Evolutionary conservation across 2,329 filamentous ascomycete species (phyloP).

Genomic region (Annulohypoxylon truncatum): DNA sequence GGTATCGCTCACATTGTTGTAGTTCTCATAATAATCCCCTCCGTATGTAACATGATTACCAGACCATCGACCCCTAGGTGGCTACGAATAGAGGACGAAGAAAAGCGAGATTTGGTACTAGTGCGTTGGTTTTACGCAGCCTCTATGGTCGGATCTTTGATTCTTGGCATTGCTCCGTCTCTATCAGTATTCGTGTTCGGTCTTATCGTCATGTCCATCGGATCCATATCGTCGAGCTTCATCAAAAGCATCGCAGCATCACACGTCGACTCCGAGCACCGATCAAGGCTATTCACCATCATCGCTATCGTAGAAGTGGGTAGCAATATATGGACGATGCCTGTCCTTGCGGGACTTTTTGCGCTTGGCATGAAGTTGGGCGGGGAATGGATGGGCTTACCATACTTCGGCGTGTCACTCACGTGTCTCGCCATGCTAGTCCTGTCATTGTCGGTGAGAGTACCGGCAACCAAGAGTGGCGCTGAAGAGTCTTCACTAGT

Average conservation of each 20-base stretch:
- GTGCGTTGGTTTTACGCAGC: slow-evolving; percentile 43
- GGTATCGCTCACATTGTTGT: slow-evolving; percentile 45
- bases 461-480: slow-evolving; percentile 10
- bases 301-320: slow-evolving; percentile 42
- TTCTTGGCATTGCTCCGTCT: slow-evolving; percentile 44
- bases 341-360: slow-evolving; percentile 48
- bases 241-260: slow-evolving; percentile 45
- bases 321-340: slow-evolving; percentile 45
- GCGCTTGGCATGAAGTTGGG: slow-evolving; percentile 48
- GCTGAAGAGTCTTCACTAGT: slow-evolving; percentile 37
- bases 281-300: slow-evolving; percentile 48
- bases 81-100: slow-evolving; percentile 43
- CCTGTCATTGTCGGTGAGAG: slow-evolving; percentile 42
- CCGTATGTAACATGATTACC: slow-evolving; percentile 40
- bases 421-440: slow-evolving; percentile 44
- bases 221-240: slow-evolving; percentile 45
- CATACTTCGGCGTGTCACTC: slow-evolving; percentile 48
- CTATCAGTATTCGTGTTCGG: slow-evolving; percentile 46
- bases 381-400: slow-evolving; percentile 48
- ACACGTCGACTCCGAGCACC: slow-evolving; percentile 46
- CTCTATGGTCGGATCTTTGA: slow-evolving; percentile 42
- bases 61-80: slow-evolving; percentile 36
- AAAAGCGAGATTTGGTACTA: slow-evolving; percentile 47
- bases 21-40: slow-evolving; percentile 46
- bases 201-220: slow-evolving; percentile 48